Conservation (phyloP, 1,139 yeast genomes). For the Zhuliangozyma blackwelliae region DNA sequence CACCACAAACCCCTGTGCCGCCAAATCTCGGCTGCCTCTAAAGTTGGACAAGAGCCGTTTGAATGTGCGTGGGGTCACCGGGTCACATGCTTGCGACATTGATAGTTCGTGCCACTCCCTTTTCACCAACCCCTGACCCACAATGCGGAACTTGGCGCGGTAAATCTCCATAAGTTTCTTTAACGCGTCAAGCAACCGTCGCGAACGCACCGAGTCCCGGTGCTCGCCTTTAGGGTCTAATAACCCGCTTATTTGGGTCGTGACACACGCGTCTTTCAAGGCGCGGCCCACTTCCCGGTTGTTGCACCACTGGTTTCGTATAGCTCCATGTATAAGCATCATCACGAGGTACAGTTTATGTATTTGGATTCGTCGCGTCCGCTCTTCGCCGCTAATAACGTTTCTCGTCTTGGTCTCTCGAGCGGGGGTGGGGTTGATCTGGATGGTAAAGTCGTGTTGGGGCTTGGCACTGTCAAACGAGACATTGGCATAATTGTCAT, state of each 20-base stretch:
- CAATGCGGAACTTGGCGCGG: constrained; percentile 52
- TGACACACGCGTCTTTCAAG: constrained; percentile 30
- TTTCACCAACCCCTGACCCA: constrained; percentile 41
- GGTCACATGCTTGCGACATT: no score
- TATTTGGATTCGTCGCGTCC: constrained; percentile 16
- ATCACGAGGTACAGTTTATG: constrained; percentile 59
- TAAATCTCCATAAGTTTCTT: constrained; percentile 61
- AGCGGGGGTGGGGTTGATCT: not conserved
- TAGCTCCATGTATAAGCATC: constrained; percentile 60
- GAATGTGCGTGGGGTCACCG: constrained; percentile 36
- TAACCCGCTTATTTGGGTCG: constrained; percentile 39
- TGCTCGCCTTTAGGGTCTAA: constrained; percentile 24
- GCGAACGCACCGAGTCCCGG: constrained; percentile 48
- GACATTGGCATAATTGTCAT: not conserved
- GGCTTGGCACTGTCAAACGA: not conserved
- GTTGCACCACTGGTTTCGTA: constrained; percentile 74
- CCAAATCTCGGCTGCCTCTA: constrained; percentile 73
- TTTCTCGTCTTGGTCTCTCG: constrained; percentile 13
- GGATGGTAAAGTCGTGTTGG: no score
- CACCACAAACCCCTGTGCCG: constrained; percentile 85
- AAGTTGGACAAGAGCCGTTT: constrained; percentile 34
- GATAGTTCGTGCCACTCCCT: constrained; percentile 59
- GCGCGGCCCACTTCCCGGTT: constrained; percentile 36
- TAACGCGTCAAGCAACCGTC: constrained; percentile 72
- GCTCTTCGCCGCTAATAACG: constrained; percentile 9